Percentiles rank a stretch among this genome's conserved stretches.
These are phyloP conservation scores for Globisporangium paddicum DNA, from an alignment of 352 stramenopile species.

Conservation along the genomic window DNA sequence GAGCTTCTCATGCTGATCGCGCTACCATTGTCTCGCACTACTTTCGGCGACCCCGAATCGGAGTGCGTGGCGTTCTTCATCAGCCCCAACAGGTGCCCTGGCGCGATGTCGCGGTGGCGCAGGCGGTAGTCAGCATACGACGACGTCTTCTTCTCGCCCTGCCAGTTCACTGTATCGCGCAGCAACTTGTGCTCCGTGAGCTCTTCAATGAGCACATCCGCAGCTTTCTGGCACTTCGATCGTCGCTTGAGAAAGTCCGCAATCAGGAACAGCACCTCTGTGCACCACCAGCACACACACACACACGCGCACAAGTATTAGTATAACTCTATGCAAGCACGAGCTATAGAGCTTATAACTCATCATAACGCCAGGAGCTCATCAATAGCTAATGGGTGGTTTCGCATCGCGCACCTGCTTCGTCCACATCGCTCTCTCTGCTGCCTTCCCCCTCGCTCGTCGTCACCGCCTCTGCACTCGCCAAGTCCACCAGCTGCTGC, in stretches of 20 bases:
- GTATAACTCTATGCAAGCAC: not conserved
- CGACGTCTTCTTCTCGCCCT: constrained; percentile 31
- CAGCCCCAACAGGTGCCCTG: constrained; percentile 59
- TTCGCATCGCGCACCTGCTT: constrained; percentile 10
- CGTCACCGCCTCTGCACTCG: not conserved
- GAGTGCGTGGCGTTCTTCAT: constrained; percentile 21
- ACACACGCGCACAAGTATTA: not conserved
- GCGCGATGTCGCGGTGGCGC: constrained; percentile 64
- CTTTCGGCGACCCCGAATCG: constrained; percentile 16
- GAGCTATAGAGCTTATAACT: not conserved
- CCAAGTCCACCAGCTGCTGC: not conserved
- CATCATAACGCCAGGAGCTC: not conserved
- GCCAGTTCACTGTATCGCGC: constrained; percentile 56
- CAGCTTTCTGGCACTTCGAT: constrained; percentile 54
- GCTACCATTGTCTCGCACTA: constrained; percentile 3
- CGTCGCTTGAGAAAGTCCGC: constrained; percentile 78
- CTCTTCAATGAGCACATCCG: constrained; percentile 61
- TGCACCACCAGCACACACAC: not conserved
- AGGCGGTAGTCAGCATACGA: constrained; percentile 78
- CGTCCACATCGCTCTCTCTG: constrained; percentile 6
- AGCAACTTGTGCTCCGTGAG: constrained; percentile 57
- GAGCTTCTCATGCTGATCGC: not conserved
- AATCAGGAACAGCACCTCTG: constrained; percentile 85
- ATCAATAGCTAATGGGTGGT: not conserved
- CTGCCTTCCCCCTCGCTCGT: not conserved